Evolutionary conservation across 129 eudicot species (phyloP), one percentile per base, ranked within the genome.

Genomic region (Helianthus tuberosus): DNA sequence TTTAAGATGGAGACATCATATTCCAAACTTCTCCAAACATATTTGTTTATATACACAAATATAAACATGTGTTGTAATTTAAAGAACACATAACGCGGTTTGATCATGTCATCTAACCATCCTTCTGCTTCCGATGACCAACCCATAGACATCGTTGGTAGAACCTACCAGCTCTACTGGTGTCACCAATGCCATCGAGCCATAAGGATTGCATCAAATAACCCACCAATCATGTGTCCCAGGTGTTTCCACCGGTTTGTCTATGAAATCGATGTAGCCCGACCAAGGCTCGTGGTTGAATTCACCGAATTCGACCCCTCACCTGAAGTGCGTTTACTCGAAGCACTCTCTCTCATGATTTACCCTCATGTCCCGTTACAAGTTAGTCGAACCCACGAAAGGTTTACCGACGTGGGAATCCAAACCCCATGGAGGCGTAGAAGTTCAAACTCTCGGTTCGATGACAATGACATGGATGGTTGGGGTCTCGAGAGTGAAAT

Each of bases 111-210:
- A 64, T 27, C 63, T 3, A 73, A 78, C 60, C 77, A 32, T 6
- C 6, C 73, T 15, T 14, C 15, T 10, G 73, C 16, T 11, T 49
- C 82, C 44, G 20, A 79, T 54, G 83, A 72, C 12, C 48, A 53
- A 17, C 3, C 78, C 68, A 79, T 72, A 11, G 62, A 79, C 52
- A 79, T 79, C 38, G 77, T 67, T 8, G 75, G 66, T 65, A 49
- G 75, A 66, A 82, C 59, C 77, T 85, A 59, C 90, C 87, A 85
- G 58, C 88, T 69, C 17, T 94, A 86, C 61, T 94, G 97, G 97
- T 94, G 97, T 55, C 85, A 90, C 87, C 91, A 88, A 27, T 94
- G 98, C 78, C 93, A 80, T 66, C 82, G 84, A 38, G 75, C 91
- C 0, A 88, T 94, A 55, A 62, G 93, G 60, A 77, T 86, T 2